Base-by-base conservation (phyloP, 2,329 filamentous ascomycete species). In the Fusarium sp. region DNA sequence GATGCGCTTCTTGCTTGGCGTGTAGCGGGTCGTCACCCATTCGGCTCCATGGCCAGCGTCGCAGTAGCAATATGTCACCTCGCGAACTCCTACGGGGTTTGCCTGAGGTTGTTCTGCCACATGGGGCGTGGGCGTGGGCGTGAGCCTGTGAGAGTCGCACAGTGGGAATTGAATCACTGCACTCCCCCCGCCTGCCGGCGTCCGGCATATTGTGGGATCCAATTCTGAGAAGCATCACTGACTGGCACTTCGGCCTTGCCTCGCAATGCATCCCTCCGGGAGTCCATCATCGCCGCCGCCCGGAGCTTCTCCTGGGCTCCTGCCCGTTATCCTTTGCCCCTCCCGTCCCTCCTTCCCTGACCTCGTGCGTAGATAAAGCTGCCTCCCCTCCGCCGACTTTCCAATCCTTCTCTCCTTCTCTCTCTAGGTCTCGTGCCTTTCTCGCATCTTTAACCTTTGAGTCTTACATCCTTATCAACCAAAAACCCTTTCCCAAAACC, bases 371-470 rank as follows among this genome's bases (percentile, higher is more conserved):
- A 73, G 70, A 75, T 74, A 74, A 75, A 68, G 69, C 47, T 55
- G 54, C 60, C 46, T 59, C 55, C 61, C 66, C 55, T 43, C 63
- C 59, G 10, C 47, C 58, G 15, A 47, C 55, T 37, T 53, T 56
- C 55, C 43, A 41, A 51, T 50, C 28, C 54, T 61, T 58, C 67
- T 30, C 53, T 66, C 62, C 54, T 58, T 59, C 16, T 48, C 40
- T 68, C 68, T 52, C 40, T 60, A 72, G 73, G 65, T 57, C 62
- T 74, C 65, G 60, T 71, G 66, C 58, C 61, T 70, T 62, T 66
- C 65, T 55, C 41, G 65, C 58, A 65, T 68, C 63, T 70, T 66
- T 66, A 65, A 48, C 58, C 48, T 56, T 43, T 50, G 41, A 34
- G 56, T 27, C 55, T 40, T 46, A 37, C 48, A 52, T 51, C n/a